Evolutionary conservation across 1,139 yeast genomes (phyloP), one percentile per base, ranked within the genome.

Genomic region (Hyphopichia khmerensis): DNA sequence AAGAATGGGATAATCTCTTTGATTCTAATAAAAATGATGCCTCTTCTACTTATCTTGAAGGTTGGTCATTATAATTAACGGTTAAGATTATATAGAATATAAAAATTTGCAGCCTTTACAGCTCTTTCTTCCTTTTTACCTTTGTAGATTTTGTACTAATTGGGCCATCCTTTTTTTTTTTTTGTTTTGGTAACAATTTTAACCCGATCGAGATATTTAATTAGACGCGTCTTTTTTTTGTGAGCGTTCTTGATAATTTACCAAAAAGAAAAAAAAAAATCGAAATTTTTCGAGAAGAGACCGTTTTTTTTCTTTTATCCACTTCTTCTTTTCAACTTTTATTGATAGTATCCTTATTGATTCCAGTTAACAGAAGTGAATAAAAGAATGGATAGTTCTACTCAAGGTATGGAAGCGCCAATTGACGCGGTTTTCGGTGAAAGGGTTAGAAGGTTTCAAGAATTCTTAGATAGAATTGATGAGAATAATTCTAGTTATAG

Each of bases 381-480:
- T 8, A 27, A 36, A 4, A 29, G 11, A 40, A 56, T 57, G 62
- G 62, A 56, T 42, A 59, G 53, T 27, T 37, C 47, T 7, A 51
- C 53, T 9, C 53, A 48, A 39, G 36, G 50, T 24, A 50, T 44
- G 41, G 40, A 34, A 36, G 34, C 60, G 49, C 69, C 75, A 26
- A 57, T 69, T 33, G 78, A 73, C 51, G 78, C 77, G 46, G 75
- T 72, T 39, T 82, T 81, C 55, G 80, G 85, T 47, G 98, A 91
- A 62, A 81, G 97, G 52, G 88, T 87, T 32, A 82, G 96, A 59
- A 76, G 84, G 52, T 93, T 93, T 66, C 91, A 87, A 51, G 98
- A 93, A 57, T 91, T 91, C 60, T 72, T 93, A 39, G 95, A 87
- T 55, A 64, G 75, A 35, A 57, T 69, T 43, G 67, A 61, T 48